phyloP scores from a whole-genome alignment of 345 rosid species.

The Citrus sinensis region DNA sequence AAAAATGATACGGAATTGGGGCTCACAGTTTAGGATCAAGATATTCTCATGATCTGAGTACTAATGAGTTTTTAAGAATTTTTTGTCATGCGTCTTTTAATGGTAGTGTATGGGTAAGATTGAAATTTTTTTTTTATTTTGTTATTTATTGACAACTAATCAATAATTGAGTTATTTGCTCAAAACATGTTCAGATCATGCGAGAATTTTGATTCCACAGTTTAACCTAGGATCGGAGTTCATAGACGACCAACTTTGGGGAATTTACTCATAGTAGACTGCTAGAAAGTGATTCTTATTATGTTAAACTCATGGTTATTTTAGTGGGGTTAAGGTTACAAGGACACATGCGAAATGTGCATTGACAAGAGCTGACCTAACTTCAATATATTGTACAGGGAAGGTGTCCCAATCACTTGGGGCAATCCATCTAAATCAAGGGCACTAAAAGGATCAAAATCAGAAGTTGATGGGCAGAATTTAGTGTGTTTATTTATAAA shows the following conservation, averaged over 20 bases:
- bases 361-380: not conserved
- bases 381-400: not conserved
- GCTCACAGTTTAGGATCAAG: too few species aligned
- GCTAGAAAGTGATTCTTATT: too few species aligned
- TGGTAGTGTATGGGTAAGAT: fast-evolving
- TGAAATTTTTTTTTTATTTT: too few species aligned
- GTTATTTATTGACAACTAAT: too few species aligned
- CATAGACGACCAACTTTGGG: too few species aligned
- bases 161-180: fast-evolving
- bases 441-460: constrained; percentile 1
- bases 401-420: not conserved
- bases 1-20: too few species aligned
- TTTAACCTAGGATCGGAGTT: too few species aligned
- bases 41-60: fast-evolving
- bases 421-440: not conserved
- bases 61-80: too few species aligned
- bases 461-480: not conserved
- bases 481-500: not conserved
- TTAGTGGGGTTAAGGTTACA: not conserved
- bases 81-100: fast-evolving
- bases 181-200: fast-evolving
- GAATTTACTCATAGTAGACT: too few species aligned
- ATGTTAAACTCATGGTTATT: not conserved
- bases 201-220: fast-evolving
- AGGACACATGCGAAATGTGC: not conserved